These are phyloP conservation scores for Globisporangium solare DNA, from an alignment of 352 stramenopile species.

Conservation along the genomic window DNA sequence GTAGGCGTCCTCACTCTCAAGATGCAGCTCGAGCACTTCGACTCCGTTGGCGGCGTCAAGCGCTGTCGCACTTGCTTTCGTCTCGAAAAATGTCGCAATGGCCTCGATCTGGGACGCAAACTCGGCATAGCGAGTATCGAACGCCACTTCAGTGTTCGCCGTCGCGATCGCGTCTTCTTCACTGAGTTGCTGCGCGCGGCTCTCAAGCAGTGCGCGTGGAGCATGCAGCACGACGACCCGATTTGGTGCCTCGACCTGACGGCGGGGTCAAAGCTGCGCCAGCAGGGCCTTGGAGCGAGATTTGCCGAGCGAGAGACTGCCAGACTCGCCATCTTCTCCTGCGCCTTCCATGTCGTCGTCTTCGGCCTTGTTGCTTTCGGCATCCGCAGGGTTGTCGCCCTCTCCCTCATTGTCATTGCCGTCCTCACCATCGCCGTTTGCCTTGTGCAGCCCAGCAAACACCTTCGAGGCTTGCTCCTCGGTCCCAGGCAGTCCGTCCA, in stretches of 20 bases:
- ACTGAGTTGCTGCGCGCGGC: conserved; percentile 43
- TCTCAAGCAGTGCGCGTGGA: conserved; percentile 43
- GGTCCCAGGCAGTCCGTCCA: conserved; percentile 58
- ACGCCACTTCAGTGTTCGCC: conserved; percentile 58
- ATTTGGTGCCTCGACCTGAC: conserved; percentile 50
- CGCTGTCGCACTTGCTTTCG: conserved; percentile 11
- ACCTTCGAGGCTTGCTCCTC: conserved; percentile 41
- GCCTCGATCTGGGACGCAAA: conserved; percentile 47
- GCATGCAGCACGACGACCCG: conserved; percentile 62
- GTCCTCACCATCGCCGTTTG: conserved; percentile 6
- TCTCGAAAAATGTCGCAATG: conserved; percentile 66
- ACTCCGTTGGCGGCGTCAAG: conserved; percentile 22
- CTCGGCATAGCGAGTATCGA: conserved; percentile 40
- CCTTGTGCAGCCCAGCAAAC: conserved; percentile 23
- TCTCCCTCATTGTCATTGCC: conserved; percentile 14
- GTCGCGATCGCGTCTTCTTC: conserved; percentile 52
- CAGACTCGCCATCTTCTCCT: conserved; percentile 2
- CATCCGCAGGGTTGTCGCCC: conserved; percentile 13
- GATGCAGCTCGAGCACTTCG: conserved; percentile 63
- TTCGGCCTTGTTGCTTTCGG: conserved; percentile 12
- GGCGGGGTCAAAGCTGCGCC: conserved; percentile 31
- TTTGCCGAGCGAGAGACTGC: conserved; percentile 13
- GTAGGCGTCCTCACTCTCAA: conserved; percentile 43
- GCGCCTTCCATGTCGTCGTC: conserved; percentile 15
- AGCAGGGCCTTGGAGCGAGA: conserved; percentile 41